Conservation (phyloP, 306 rosid genomes). For the Quercus variabilis region DNA sequence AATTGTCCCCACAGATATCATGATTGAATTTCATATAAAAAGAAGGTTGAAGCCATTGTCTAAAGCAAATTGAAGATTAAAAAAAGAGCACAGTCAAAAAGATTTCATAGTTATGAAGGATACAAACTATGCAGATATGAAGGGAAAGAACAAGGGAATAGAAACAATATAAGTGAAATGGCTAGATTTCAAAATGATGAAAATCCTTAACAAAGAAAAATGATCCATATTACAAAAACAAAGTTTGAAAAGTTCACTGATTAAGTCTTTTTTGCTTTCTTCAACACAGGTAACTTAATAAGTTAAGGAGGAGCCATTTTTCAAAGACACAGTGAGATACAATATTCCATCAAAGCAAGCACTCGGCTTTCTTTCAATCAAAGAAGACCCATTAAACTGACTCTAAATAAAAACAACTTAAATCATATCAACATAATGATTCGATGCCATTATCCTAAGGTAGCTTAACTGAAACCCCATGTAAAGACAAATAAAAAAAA, state of each 20-base stretch:
- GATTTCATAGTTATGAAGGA: no score
- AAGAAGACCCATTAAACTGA: neutral
- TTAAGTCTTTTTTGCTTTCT: neutral
- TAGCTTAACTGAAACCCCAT: neutral
- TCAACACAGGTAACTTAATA: neutral
- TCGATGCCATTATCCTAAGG: neutral
- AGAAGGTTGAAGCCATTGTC: neutral
- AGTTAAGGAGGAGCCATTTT: neutral
- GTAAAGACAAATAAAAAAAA: neutral
- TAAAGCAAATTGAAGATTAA: neutral
- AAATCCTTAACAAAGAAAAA: no score
- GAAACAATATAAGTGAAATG: no score
- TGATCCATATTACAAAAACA: no score
- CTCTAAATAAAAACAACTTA: neutral
- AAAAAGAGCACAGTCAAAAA: neutral
- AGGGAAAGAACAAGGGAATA: no score
- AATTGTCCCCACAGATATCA: no score
- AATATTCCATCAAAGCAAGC: neutral
- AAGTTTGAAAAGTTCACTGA: no score
- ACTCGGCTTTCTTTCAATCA: neutral
- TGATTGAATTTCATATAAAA: neutral
- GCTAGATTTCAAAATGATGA: no score
- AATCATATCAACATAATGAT: neutral
- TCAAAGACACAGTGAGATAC: neutral
- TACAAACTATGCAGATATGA: no score